Percentiles rank a stretch among this genome's conserved stretches.
phyloP scores from a whole-genome alignment of 345 rosid species.

The Mangifera indica region DNA sequence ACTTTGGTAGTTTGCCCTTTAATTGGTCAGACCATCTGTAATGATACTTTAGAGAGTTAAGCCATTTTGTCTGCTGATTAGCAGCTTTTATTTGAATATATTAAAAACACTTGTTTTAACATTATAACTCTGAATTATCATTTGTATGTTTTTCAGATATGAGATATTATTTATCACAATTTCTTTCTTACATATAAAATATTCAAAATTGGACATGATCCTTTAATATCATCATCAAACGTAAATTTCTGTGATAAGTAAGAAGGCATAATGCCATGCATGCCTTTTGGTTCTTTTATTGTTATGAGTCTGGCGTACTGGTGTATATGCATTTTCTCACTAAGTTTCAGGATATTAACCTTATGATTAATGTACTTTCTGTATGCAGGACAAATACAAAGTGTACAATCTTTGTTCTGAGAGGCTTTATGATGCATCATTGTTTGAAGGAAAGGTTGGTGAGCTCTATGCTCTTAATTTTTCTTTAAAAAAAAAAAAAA shows the following conservation, averaged over 20 bases:
- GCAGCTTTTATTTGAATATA: no score
- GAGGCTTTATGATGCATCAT: conserved; percentile 85
- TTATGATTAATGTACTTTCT: conserved; percentile 12
- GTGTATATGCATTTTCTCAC: conserved; percentile 5
- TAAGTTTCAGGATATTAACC: conserved; percentile 1
- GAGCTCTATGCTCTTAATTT: background rate
- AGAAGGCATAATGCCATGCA: background rate
- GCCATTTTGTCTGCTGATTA: no score
- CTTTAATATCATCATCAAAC: no score
- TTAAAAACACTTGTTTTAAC: no score
- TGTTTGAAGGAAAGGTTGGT: conserved; percentile 85
- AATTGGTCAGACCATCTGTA: no score
- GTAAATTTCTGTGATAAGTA: background rate
- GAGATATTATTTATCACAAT: no score
- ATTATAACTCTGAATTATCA: no score
- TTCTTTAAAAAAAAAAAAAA: background rate
- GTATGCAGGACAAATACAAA: conserved; percentile 72
- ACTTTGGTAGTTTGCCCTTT: no score
- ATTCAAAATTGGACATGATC: no score
- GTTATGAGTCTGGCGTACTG: background rate
- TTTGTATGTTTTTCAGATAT: no score
- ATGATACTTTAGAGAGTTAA: no score
- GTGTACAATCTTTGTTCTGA: conserved; percentile 90
- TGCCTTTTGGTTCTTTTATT: background rate
- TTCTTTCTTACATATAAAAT: no score